Evolutionary conservation across 2,329 filamentous ascomycete species (phyloP).

Genomic region (Aspergillus floridensis): DNA sequence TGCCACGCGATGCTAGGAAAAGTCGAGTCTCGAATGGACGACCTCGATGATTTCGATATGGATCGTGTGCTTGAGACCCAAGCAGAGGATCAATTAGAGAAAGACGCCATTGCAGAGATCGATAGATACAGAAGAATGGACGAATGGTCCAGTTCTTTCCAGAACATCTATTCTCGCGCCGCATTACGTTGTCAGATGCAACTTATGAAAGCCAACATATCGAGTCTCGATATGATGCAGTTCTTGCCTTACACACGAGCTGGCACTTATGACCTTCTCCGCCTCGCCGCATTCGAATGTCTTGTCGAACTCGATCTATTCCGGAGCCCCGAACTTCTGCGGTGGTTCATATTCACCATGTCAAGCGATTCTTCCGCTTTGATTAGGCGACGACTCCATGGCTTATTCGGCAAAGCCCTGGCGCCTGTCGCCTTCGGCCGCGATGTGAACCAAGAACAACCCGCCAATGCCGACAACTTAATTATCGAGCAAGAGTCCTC

Average conservation of each 20-base stretch:
- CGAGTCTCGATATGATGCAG: conserved; percentile 53
- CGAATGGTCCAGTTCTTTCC: conserved; percentile 65
- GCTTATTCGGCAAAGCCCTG: conserved; percentile 54
- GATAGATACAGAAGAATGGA: conserved; percentile 63
- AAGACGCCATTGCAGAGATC: conserved; percentile 59
- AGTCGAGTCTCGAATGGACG: conserved; percentile 37
- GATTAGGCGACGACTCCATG: conserved; percentile 54
- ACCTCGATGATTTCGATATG: conserved; percentile 47
- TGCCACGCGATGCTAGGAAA: conserved; percentile 54
- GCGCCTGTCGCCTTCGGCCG: conserved; percentile 61
- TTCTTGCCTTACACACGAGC: conserved; percentile 61
- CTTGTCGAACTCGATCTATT: conserved; percentile 57
- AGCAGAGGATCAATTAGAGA: conserved; percentile 55
- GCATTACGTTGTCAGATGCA: conserved; percentile 59
- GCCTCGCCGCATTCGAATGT: conserved; percentile 58
- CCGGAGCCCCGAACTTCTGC: conserved; percentile 51
- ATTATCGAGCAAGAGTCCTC: conserved; percentile 57
- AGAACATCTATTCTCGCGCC: conserved; percentile 62
- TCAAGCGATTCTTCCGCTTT: conserved; percentile 57
- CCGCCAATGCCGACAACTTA: conserved; percentile 43
- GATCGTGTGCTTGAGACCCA: conserved; percentile 49
- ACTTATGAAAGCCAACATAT: conserved; percentile 54
- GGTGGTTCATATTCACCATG: conserved; percentile 57
- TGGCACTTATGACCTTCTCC: conserved; percentile 60
- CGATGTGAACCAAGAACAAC: conserved; percentile 31